Percentiles rank a stretch among this genome's conserved stretches.
Evolutionary conservation across 768 basidiomycete genomes (phyloP).

Genomic region (Amanita inopinata): DNA sequence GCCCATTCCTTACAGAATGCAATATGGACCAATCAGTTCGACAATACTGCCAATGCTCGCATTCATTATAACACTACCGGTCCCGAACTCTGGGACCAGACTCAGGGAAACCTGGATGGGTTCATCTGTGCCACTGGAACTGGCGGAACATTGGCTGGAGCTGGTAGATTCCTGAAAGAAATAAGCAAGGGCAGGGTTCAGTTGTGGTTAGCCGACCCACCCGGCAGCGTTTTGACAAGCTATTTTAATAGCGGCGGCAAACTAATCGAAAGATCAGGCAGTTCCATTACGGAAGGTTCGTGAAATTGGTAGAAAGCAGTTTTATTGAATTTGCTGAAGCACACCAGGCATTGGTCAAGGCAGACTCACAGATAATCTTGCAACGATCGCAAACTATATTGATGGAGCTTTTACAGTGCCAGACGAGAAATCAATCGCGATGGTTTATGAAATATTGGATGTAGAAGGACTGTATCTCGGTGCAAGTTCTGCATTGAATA

Average conservation of each 20-base stretch:
- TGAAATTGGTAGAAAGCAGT: constrained; percentile 1
- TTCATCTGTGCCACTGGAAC: constrained; percentile 95
- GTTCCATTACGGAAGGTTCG: constrained; percentile 86
- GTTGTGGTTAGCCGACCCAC: constrained; percentile 94
- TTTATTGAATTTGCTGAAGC: background rate
- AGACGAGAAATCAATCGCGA: constrained; percentile 83
- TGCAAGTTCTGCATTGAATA: constrained; percentile 89
- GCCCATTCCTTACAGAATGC: constrained; percentile 69
- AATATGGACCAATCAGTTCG: constrained; percentile 98
- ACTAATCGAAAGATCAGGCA: constrained; percentile 67
- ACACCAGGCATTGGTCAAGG: constrained; percentile 89
- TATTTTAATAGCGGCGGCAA: constrained; percentile 76
- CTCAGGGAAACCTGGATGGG: constrained; percentile 66
- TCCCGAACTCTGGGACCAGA: constrained; percentile 95
- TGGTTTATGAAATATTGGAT: constrained; percentile 90
- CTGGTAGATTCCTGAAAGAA: constrained; percentile 77
- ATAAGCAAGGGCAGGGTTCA: constrained; percentile 70
- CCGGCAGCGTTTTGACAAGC: constrained; percentile 84
- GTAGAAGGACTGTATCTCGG: constrained; percentile 92
- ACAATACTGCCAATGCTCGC: constrained; percentile 86
- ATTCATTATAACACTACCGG: constrained; percentile 89
- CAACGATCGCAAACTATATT: constrained; percentile 66
- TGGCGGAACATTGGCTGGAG: constrained; percentile 90
- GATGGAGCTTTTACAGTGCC: constrained; percentile 80
- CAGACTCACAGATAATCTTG: constrained; percentile 86